Base-by-base conservation (phyloP, 164 flowering plant genomes). In the Sedum album region DNA sequence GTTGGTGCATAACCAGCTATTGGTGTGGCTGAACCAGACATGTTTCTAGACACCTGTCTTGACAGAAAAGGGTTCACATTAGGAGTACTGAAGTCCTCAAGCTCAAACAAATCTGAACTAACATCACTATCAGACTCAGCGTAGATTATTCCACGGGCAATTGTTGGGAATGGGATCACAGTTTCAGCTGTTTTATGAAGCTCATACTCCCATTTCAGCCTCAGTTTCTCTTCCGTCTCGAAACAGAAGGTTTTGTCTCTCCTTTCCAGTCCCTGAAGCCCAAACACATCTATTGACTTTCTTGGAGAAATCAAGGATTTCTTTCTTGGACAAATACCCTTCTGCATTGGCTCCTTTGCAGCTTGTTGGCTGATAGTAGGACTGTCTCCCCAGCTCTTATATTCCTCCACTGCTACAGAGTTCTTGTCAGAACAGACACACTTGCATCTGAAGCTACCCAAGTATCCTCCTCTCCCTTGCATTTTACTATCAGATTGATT, bases 51-150 rank as follows among this genome's bases (percentile, higher is more conserved):
- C 72, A n/a, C n/a, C n/a, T n/a, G 72, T 66, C 71, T 72, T 38
- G 68, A 70, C 28, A 55, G 60, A 55, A 55, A 55, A 23, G 62
- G 33, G 33, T 28, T 57, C 33, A 28, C 20, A 26, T 31, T 68
- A 11, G 78, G 70, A 4, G 82, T 67, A 11, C 6, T 48, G n/a
- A 86, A 63, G 73, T 78, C 75, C 65, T 84, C 86, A 23, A 86
- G 83, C 73, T 86, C 91, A 53, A 86, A 84, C 20, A 86, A 71
- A 69, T 86, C 91, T 0, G 91, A 86, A 61, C 91, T 86, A 0
- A 78, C 81, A 69, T 86, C 91, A 61, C 91, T 86, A 5, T 75
- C 81, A 35, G 71, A 68, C 39, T 86, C 88, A 8, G 79, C 84
- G 26, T 41, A 18, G 35, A 79, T 84, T 14, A 38, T 38, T 5